Conservation (phyloP, 257 asterid species). For the Rauvolfia tetraphylla region DNA sequence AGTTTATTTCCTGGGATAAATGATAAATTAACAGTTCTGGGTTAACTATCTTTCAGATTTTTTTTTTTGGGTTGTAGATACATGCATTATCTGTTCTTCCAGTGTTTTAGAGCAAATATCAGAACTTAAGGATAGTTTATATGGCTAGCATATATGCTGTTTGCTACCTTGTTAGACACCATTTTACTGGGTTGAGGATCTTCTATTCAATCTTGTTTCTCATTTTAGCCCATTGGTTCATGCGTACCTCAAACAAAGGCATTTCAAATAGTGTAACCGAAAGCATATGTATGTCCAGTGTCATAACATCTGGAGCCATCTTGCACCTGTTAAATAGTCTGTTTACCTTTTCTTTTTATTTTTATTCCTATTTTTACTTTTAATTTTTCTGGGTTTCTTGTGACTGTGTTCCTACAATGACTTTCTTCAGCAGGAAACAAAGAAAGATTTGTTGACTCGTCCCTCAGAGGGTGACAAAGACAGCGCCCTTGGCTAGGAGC, state of each 20-base stretch:
- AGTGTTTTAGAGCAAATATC: not conserved
- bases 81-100: not conserved
- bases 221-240: not conserved
- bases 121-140: not conserved
- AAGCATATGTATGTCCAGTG: not conserved
- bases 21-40: not conserved
- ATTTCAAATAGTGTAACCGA: not conserved
- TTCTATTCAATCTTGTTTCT: not conserved
- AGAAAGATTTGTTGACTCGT: slow-evolving; percentile 26
- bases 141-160: not conserved
- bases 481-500: slow-evolving; percentile 28
- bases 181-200: not conserved
- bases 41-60: not conserved
- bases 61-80: too few species aligned
- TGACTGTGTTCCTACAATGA: slow-evolving; percentile 18
- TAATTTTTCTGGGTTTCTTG: not conserved
- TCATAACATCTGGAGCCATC: not conserved
- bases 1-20: not conserved
- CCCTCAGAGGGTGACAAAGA: slow-evolving; percentile 31
- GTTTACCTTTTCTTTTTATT: not conserved
- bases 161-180: not conserved
- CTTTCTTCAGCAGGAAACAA: slow-evolving; percentile 32
- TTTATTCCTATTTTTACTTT: not conserved
- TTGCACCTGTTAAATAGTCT: not conserved
- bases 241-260: not conserved